Evolutionary conservation across 345 rosid genomes (phyloP).

Genomic region (Aegle marmelos): DNA sequence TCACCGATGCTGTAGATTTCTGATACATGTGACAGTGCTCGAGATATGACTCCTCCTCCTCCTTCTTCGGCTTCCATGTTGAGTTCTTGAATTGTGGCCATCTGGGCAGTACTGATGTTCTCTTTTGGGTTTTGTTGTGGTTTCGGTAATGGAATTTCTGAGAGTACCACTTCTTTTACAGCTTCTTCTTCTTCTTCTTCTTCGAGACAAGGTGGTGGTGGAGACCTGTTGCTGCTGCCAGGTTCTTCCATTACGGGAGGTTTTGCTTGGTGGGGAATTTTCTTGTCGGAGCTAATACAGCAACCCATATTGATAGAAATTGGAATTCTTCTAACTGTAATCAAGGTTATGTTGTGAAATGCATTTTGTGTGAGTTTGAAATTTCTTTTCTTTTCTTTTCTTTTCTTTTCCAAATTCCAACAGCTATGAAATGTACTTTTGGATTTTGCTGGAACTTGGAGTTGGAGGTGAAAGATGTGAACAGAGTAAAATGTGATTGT

Average conservation of each 20-base stretch:
- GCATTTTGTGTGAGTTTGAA: background rate
- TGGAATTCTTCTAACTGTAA: background rate
- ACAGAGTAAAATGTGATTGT: background rate
- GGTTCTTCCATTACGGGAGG: background rate
- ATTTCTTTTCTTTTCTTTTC: background rate
- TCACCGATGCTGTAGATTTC: conserved; percentile 55
- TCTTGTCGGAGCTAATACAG: conserved; percentile 42
- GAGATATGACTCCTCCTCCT: conserved; percentile 30
- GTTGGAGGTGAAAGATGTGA: too few species aligned
- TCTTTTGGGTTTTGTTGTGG: background rate
- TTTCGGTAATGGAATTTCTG: conserved; percentile 39
- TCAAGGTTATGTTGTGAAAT: background rate
- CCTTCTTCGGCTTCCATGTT: conserved; percentile 8
- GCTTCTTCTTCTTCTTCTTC: conserved; percentile 78
- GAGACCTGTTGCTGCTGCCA: background rate
- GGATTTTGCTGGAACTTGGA: background rate
- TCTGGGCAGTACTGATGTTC: conserved; percentile 10
- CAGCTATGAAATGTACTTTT: background rate
- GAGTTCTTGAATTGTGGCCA: conserved; percentile 6
- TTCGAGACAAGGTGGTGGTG: conserved; percentile 37
- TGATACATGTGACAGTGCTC: conserved; percentile 39
- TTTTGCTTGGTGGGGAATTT: conserved; percentile 18
- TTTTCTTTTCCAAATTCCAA: background rate
- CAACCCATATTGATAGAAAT: conserved; percentile 44
- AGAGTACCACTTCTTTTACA: conserved; percentile 65